These are phyloP conservation scores for Colletotrichum navitas DNA, from an alignment of 2,329 filamentous ascomycete species.

Conservation along the genomic window DNA sequence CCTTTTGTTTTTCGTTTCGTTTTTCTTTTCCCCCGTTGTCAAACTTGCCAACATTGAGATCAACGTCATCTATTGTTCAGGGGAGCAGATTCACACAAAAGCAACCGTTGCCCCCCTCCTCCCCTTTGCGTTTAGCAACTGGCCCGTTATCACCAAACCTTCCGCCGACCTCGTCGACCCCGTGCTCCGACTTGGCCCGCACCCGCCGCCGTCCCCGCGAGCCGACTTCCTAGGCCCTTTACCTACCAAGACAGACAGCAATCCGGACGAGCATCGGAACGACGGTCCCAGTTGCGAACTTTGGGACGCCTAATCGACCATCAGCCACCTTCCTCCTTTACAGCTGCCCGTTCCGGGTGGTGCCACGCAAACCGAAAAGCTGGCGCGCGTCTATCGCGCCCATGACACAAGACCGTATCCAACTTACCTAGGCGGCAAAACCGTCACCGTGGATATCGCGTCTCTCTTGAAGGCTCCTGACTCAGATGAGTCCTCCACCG, in stretches of 20 bases:
- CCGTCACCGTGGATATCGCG: slow-evolving; percentile 94
- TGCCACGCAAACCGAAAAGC: slow-evolving; percentile 38
- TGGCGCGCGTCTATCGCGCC: slow-evolving; percentile 45
- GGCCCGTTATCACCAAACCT: not conserved
- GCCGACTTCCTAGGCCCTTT: slow-evolving; percentile 25
- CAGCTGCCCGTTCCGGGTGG: slow-evolving; percentile 31
- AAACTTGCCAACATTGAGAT: slow-evolving; percentile 15
- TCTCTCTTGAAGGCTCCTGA: slow-evolving; percentile 83
- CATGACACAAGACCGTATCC: slow-evolving; percentile 48
- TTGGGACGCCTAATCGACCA: slow-evolving; percentile 31
- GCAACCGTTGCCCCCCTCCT: slow-evolving; percentile 10
- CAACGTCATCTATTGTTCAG: slow-evolving; percentile 12
- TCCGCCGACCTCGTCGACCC: slow-evolving; percentile 5
- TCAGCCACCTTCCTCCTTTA: slow-evolving; percentile 17
- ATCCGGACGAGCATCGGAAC: slow-evolving; percentile 20
- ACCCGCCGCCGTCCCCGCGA: slow-evolving; percentile 1
- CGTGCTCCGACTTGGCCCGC: not conserved
- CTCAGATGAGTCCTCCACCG: slow-evolving; percentile 76
- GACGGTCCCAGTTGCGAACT: slow-evolving; percentile 17
- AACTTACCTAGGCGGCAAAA: slow-evolving; percentile 53
- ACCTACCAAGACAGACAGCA: slow-evolving; percentile 10
- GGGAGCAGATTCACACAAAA: slow-evolving; percentile 18
- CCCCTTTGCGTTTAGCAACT: slow-evolving; percentile 11
- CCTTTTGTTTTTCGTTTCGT: not conserved
- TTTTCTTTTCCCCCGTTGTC: not conserved